A percentile compares a stretch with the other conserved stretches of the same genome.
Evolutionary conservation across 2,329 filamentous ascomycete species (phyloP).

Genomic region (Penicillium janthinellum): DNA sequence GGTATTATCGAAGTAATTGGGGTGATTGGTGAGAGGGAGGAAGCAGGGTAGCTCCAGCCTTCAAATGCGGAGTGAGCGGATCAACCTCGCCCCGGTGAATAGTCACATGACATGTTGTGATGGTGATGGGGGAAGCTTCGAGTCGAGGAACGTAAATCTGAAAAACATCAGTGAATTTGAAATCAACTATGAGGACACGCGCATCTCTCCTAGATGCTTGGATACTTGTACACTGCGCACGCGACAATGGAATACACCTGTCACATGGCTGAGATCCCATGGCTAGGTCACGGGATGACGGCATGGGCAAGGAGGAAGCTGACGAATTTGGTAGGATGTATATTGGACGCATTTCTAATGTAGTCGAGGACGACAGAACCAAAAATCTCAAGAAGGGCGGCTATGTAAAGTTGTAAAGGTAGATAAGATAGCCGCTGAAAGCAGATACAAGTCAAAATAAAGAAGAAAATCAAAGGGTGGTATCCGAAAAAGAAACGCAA

Average conservation of each 20-base stretch:
- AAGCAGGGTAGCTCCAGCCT: conserved; percentile 19
- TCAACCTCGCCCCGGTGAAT: conserved; percentile 19
- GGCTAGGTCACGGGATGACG: conserved; percentile 21
- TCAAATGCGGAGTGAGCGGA: conserved; percentile 27
- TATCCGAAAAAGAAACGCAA: conserved; percentile 23
- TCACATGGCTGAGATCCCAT: not conserved
- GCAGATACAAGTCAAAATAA: not conserved
- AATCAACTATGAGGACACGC: not conserved
- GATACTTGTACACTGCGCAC: not conserved
- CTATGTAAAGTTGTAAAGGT: not conserved
- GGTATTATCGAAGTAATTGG: conserved; percentile 21
- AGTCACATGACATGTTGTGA: conserved; percentile 19
- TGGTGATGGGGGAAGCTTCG: not conserved
- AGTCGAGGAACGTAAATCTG: not conserved
- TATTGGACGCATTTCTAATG: not conserved
- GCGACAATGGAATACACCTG: not conserved
- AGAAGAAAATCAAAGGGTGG: conserved; percentile 13
- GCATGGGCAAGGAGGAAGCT: conserved; percentile 9
- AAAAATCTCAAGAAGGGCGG: not conserved
- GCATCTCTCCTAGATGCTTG: not conserved
- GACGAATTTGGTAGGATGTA: not conserved
- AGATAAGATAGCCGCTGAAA: conserved; percentile 5
- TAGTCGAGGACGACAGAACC: not conserved
- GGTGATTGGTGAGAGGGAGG: conserved; percentile 14
- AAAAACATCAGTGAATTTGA: not conserved